Evolutionary conservation across 441 rosid species (phyloP).

Genomic region (Eutrema salsugineum): DNA sequence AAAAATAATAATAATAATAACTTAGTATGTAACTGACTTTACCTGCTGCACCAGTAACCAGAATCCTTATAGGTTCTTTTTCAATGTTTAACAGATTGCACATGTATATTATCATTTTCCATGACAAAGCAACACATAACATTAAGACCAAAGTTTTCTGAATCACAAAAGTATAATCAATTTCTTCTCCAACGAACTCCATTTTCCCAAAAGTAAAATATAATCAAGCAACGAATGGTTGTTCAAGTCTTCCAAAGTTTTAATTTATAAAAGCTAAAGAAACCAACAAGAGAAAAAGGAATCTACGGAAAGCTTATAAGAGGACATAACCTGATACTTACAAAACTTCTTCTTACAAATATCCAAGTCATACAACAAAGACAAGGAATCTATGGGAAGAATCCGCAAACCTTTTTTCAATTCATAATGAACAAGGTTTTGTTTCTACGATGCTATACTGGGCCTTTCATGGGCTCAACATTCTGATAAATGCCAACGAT

Average conservation of each 20-base stretch:
- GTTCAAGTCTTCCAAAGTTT: neutral
- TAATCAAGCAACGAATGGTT: slow-evolving; percentile 13
- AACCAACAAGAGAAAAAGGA: neutral
- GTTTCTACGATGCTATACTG: too few relatives aligned
- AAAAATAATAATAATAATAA: neutral
- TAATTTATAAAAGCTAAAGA: slow-evolving; percentile 7
- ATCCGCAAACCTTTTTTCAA: neutral
- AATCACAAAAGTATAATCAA: slow-evolving; percentile 30
- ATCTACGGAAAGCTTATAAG: slow-evolving; percentile 10
- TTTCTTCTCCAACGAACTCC: slow-evolving; percentile 26
- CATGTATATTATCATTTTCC: slow-evolving; percentile 61
- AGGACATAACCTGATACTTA: slow-evolving; percentile 27
- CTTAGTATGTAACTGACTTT: slow-evolving; percentile 2
- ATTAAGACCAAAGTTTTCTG: slow-evolving; percentile 50
- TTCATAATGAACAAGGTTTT: neutral
- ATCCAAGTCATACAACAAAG: neutral
- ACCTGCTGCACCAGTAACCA: slow-evolving; percentile 87
- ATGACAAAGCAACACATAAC: slow-evolving; percentile 44
- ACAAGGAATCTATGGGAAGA: slow-evolving; percentile 9
- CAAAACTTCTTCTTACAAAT: slow-evolving; percentile 6
- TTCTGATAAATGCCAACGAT: neutral
- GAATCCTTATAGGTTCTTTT: slow-evolving; percentile 58
- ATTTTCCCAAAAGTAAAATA: slow-evolving; percentile 13
- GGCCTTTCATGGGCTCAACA: neutral
- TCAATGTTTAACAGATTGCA: slow-evolving; percentile 46